Evolutionary conservation across 2,329 filamentous ascomycete species (phyloP).

Genomic region (Nothopassalora personata): DNA sequence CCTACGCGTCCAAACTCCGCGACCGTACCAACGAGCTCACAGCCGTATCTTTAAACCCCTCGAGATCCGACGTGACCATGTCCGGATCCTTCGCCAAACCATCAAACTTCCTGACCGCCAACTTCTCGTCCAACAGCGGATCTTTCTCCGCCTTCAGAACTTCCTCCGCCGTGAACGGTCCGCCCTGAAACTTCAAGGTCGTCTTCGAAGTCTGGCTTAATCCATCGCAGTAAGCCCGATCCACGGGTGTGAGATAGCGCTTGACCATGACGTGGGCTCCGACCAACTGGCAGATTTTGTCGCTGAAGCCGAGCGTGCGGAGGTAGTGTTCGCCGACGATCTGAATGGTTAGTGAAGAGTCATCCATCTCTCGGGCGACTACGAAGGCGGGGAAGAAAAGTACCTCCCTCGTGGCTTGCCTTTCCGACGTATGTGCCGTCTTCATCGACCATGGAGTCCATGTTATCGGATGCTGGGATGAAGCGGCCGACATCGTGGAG

Average conservation of each 20-base stretch:
- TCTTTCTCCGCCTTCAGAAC: slow-evolving; percentile 30
- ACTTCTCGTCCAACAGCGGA: slow-evolving; percentile 34
- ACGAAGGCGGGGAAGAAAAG: neutral
- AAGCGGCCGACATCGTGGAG: slow-evolving; percentile 43
- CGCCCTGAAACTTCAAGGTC: slow-evolving; percentile 37
- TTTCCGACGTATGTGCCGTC: slow-evolving; percentile 33
- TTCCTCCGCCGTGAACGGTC: slow-evolving; percentile 32
- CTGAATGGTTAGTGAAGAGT: neutral
- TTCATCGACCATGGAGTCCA: slow-evolving; percentile 19
- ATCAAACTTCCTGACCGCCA: slow-evolving; percentile 36
- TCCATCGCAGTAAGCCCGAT: slow-evolving; percentile 32
- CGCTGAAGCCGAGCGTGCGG: slow-evolving; percentile 32
- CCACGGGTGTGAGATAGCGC: slow-evolving; percentile 36
- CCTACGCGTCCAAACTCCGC: slow-evolving; percentile 8
- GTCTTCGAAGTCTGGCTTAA: slow-evolving; percentile 36
- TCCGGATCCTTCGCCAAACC: slow-evolving; percentile 33
- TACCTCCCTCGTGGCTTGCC: slow-evolving; percentile 36
- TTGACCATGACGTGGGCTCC: slow-evolving; percentile 39
- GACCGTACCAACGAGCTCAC: slow-evolving; percentile 10
- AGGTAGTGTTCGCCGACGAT: slow-evolving; percentile 36
- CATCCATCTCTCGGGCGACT: neutral
- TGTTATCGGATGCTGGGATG: slow-evolving; percentile 32
- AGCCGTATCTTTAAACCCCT: slow-evolving; percentile 14
- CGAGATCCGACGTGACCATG: slow-evolving; percentile 18
- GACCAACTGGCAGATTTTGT: slow-evolving; percentile 35